Conservation (phyloP, 2,329 filamentous ascomycete species). For the Trichoderma hamatum region DNA sequence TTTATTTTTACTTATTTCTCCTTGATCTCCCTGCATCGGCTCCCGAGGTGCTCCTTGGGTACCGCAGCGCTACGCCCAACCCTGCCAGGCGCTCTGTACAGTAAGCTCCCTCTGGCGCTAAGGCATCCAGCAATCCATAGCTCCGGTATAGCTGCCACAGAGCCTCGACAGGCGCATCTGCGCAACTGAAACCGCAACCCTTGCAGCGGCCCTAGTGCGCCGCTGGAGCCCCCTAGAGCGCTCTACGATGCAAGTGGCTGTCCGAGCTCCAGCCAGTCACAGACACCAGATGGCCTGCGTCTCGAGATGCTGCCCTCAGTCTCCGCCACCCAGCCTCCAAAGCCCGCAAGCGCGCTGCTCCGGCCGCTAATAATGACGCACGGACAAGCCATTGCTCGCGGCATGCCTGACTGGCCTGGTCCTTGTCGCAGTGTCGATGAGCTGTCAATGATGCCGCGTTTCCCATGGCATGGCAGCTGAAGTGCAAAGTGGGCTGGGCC, state of each 20-base stretch:
- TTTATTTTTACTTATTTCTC: neutral
- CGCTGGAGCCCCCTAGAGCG: neutral
- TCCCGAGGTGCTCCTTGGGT: neutral
- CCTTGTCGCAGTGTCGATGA: conserved; percentile 18
- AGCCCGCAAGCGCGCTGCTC: conserved; percentile 13
- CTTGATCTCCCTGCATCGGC: neutral
- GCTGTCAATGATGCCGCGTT: conserved; percentile 25
- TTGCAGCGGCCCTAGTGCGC: conserved; percentile 15
- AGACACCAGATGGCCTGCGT: neutral
- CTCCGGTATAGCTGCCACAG: neutral
- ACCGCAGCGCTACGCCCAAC: neutral
- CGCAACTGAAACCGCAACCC: conserved; percentile 19
- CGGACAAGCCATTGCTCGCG: conserved; percentile 21
- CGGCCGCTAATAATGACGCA: conserved; percentile 25
- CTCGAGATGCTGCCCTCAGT: conserved; percentile 1
- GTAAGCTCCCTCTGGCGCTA: conserved; percentile 14
- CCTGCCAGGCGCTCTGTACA: neutral
- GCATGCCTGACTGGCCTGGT: conserved; percentile 4
- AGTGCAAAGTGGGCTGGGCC: neutral
- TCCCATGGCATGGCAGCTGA: conserved; percentile 17
- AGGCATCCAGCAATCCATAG: neutral
- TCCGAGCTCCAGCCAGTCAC: conserved; percentile 8
- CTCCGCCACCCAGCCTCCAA: conserved; percentile 9
- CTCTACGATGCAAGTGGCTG: neutral
- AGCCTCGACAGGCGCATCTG: conserved; percentile 1